phyloP scores from a whole-genome alignment of 495 filamentous ascomycete species.

The Neurospora discreta region DNA sequence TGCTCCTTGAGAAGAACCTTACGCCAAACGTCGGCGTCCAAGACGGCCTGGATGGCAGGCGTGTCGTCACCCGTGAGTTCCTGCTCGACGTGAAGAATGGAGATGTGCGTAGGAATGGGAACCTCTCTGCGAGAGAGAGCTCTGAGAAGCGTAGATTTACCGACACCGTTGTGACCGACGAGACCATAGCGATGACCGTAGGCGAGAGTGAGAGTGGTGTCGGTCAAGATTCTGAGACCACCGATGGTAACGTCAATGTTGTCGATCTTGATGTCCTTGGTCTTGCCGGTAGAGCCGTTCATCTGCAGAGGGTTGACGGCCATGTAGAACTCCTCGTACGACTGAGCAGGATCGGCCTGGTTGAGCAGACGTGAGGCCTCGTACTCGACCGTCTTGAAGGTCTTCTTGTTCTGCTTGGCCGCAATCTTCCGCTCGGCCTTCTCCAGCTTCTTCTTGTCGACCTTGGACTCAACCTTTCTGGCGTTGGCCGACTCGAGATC shows the following conservation, averaged over 20 bases:
- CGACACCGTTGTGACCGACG: slow-evolving; percentile 98
- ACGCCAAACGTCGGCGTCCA: slow-evolving; percentile 98
- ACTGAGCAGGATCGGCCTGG: slow-evolving; percentile 71
- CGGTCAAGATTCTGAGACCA: slow-evolving; percentile 77
- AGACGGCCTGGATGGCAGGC: slow-evolving; percentile 83
- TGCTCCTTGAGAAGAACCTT: slow-evolving; percentile 91
- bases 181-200: slow-evolving; percentile 94
- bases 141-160: slow-evolving; percentile 89
- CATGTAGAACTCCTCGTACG: slow-evolving; percentile 99
- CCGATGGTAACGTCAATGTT: slow-evolving; percentile 88
- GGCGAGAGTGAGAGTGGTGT: slow-evolving; percentile 80
- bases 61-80: slow-evolving; percentile 97
- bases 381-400: slow-evolving; percentile 95
- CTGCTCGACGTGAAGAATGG: slow-evolving; percentile 97
- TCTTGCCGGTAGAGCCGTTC: slow-evolving; percentile 63
- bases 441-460: slow-evolving; percentile 98
- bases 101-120: slow-evolving; percentile 89
- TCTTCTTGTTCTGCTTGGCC: slow-evolving; percentile 96
- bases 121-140: slow-evolving; percentile 91
- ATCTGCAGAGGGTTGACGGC: slow-evolving; percentile 92
- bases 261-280: slow-evolving; percentile 98
- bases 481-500: slow-evolving; percentile 88
- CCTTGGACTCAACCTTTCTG: slow-evolving; percentile 90
- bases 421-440: slow-evolving; percentile 97
- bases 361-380: slow-evolving; percentile 87